Conservation (phyloP, 768 basidiomycete species). For the Tricholoma flavovirens region DNA sequence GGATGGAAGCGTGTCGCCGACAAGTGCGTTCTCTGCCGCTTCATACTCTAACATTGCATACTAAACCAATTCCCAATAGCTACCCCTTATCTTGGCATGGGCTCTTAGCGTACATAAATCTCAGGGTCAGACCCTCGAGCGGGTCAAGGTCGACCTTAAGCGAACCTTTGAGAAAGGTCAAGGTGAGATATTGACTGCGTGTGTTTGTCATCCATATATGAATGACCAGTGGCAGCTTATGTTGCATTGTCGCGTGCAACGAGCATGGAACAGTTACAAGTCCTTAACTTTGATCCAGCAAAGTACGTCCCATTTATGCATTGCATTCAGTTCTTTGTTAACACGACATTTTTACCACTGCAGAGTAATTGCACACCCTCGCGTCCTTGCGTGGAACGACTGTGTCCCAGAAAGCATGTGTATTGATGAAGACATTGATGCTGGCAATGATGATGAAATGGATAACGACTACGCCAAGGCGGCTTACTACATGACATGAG, state of each 20-base stretch:
- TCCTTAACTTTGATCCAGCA: slow-evolving; percentile 52
- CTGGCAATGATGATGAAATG: slow-evolving; percentile 26
- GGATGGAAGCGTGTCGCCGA: slow-evolving; percentile 50
- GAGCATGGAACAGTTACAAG: slow-evolving; percentile 56
- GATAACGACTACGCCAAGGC: slow-evolving; percentile 32
- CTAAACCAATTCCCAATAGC: slow-evolving; percentile 24
- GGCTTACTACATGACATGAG: slow-evolving; percentile 21
- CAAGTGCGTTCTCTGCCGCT: slow-evolving; percentile 36
- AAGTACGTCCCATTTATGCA: slow-evolving; percentile 38
- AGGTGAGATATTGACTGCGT: slow-evolving; percentile 33
- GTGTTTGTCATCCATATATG: neutral
- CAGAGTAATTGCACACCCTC: slow-evolving; percentile 62
- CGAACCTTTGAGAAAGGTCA: slow-evolving; percentile 78
- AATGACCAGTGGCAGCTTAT: slow-evolving; percentile 39
- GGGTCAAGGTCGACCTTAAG: slow-evolving; percentile 74
- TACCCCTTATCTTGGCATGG: slow-evolving; percentile 83
- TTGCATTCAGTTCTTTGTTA: neutral
- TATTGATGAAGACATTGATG: slow-evolving; percentile 20
- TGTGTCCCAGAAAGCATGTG: slow-evolving; percentile 19
- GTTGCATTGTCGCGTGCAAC: slow-evolving; percentile 73
- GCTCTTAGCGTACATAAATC: slow-evolving; percentile 86
- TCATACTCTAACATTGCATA: neutral
- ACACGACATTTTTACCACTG: neutral
- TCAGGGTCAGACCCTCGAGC: slow-evolving; percentile 83
- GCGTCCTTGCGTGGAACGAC: slow-evolving; percentile 55